phyloP scores from a whole-genome alignment of 2,329 filamentous ascomycete genomes.

The Pseudogymnoascus destructans region DNA sequence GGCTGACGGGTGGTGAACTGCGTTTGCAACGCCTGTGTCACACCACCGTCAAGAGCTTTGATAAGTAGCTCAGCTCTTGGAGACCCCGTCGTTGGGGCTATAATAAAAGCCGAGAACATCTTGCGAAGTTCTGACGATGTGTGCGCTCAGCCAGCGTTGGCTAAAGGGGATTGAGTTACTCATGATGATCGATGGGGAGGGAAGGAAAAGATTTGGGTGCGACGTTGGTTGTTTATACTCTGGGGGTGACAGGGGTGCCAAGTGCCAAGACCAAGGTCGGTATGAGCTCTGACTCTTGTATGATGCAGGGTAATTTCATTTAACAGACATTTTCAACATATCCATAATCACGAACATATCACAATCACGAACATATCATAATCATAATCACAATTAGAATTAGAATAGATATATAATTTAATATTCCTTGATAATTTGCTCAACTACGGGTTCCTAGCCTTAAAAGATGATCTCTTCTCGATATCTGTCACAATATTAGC shows the following conservation, averaged over 20 bases:
- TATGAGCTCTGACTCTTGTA: background rate
- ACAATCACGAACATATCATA: background rate
- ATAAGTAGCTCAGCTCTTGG: constrained; percentile 8
- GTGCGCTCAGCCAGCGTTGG: constrained; percentile 7
- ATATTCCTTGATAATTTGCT: background rate
- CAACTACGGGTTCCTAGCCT: background rate
- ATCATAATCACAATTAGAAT: background rate
- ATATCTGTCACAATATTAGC: background rate
- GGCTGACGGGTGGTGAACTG: constrained; percentile 3
- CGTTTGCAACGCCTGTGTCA: constrained; percentile 6
- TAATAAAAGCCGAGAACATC: constrained; percentile 10
- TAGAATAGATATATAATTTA: background rate
- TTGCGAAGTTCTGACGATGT: constrained; percentile 6
- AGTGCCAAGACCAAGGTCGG: background rate
- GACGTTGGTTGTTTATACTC: constrained; percentile 8
- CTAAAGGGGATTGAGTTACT: background rate
- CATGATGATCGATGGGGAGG: constrained; percentile 6
- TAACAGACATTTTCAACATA: background rate
- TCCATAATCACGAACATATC: background rate
- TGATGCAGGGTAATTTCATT: background rate
- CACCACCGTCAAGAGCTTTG: constrained; percentile 6
- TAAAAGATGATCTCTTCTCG: background rate
- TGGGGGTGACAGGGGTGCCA: background rate
- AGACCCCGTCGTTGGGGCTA: constrained; percentile 12
- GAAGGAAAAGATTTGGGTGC: background rate